Base-by-base conservation (phyloP, 805 yeast genomes). In the Cyberlindnera mississippiensis region DNA sequence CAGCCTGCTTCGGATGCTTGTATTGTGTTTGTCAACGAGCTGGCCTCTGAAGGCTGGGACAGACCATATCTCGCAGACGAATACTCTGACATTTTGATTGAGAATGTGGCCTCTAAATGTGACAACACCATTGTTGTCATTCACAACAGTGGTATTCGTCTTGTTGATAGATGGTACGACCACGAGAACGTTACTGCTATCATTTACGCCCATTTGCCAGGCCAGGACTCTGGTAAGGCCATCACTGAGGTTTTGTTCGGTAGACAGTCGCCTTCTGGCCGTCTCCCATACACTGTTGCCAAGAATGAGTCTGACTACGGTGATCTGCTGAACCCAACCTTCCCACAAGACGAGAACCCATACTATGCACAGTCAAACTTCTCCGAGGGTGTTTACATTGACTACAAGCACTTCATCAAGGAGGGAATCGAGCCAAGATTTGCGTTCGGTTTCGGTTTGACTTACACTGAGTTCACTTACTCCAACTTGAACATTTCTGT, bases 361-460 rank as follows among this genome's bases (percentile, higher is more conserved):
- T 45, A 60, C 37, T 63, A 63, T 10, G 41, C 46, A 26, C 63
- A 65, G 17, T 62, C 59, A 40, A 60, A 55, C 45, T 35, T 27
- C 44, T 27, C 44, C 16, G 44, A 41, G 30, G 44, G 44, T 26
- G 40, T 41, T 6, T 73, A 66, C 49, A 70, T 71, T 41, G 85
- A 76, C 57, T 79, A 79, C 64, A 61, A 74, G 42, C 71, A 72
- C 51, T 78, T 76, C 58, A 80, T 75, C 50, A 67, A 71, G 56
- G 63, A 72, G 45, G 64, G 70, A 44, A 69, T 75, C 32, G 64
- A 62, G 42, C 81, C 82, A 14, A 55, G 81, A 40, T 79, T 59
- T 52, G 81, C 75, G 44, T 79, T 79, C 53, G 85, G 83, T 11
- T 76, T 55, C 59, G 85, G 85, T 8, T 59, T 78, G 39, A 72